A percentile compares a stretch with the other conserved stretches of the same genome.
Evolutionary conservation across 352 stramenopile species (phyloP).

Genomic region (Blastocystis sp.): DNA sequence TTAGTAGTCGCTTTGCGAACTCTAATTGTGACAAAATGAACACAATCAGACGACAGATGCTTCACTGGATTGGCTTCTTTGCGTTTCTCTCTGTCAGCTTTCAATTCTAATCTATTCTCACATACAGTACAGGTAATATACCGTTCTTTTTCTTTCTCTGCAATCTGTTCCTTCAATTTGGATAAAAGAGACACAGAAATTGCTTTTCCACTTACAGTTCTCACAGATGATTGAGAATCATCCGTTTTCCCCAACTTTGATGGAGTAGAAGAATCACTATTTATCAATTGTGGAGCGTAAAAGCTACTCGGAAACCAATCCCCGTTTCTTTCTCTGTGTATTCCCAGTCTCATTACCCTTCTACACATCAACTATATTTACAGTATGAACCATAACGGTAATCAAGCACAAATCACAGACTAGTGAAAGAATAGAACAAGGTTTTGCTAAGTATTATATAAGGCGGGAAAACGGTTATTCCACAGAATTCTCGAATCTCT

Average conservation of each 20-base stretch:
- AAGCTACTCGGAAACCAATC: too few species aligned
- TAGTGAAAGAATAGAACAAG: too few species aligned
- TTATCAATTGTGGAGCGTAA: neutral
- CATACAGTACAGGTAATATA: neutral
- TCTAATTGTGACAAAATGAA: neutral
- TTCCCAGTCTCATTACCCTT: too few species aligned
- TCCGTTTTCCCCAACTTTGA: neutral
- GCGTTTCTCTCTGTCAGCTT: neutral
- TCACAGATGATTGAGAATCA: neutral
- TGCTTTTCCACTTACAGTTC: constrained; percentile 13
- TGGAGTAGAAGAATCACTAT: neutral
- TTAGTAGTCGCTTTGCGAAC: neutral
- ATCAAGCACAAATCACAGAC: too few species aligned
- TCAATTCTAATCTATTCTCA: constrained; percentile 2
- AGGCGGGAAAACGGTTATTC: too few species aligned
- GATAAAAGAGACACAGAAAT: neutral
- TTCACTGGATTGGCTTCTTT: neutral
- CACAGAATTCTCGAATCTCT: too few species aligned
- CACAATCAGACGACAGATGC: neutral
- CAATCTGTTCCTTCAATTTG: constrained; percentile 33
- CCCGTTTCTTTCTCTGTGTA: too few species aligned
- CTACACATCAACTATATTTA: too few species aligned
- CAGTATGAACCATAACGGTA: too few species aligned
- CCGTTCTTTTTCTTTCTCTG: constrained; percentile 23
- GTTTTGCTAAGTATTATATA: too few species aligned